Percentiles rank a stretch among this genome's conserved stretches.
Conservation (phyloP, 2,329 filamentous ascomycete genomes). For the Trichoderma breve region DNA sequence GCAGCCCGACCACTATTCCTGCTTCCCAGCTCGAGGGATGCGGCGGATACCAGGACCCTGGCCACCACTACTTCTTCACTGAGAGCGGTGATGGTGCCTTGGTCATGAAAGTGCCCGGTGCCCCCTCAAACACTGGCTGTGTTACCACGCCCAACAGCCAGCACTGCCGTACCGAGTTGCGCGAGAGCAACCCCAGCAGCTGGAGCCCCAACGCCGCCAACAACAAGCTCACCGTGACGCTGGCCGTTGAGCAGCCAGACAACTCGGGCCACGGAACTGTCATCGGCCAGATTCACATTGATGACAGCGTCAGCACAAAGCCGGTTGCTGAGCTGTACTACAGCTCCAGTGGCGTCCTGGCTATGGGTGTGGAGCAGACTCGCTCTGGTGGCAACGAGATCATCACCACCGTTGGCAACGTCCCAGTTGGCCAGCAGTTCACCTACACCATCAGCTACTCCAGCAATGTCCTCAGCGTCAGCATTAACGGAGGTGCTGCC, state of each 20-base stretch:
- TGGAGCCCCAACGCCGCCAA: conserved; percentile 33
- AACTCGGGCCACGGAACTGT: conserved; percentile 33
- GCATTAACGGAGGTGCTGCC: conserved; percentile 30
- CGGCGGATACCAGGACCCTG: conserved; percentile 32
- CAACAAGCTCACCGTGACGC: conserved; percentile 16
- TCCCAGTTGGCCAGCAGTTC: conserved; percentile 37
- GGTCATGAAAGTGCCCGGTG: conserved; percentile 41
- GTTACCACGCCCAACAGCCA: conserved; percentile 41
- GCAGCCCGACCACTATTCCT: conserved; percentile 28
- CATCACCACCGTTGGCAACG: conserved; percentile 34
- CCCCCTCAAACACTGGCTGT: conserved; percentile 32
- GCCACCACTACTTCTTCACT: conserved; percentile 37
- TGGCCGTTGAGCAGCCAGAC: conserved; percentile 35
- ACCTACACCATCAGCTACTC: conserved; percentile 40
- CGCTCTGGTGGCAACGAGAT: conserved; percentile 32
- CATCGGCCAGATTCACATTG: conserved; percentile 40
- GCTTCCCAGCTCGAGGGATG: conserved; percentile 35
- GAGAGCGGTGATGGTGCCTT: conserved; percentile 33
- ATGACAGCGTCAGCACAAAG: conserved; percentile 36
- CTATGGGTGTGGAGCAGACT: conserved; percentile 38
- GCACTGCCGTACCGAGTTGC: conserved; percentile 44
- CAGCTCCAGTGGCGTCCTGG: conserved; percentile 33
- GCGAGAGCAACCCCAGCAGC: conserved; percentile 35
- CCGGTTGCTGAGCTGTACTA: conserved; percentile 42
- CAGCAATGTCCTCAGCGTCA: conserved; percentile 33